phyloP scores from a whole-genome alignment of 768 basidiomycete species.

The Multifurca ochricompacta region DNA sequence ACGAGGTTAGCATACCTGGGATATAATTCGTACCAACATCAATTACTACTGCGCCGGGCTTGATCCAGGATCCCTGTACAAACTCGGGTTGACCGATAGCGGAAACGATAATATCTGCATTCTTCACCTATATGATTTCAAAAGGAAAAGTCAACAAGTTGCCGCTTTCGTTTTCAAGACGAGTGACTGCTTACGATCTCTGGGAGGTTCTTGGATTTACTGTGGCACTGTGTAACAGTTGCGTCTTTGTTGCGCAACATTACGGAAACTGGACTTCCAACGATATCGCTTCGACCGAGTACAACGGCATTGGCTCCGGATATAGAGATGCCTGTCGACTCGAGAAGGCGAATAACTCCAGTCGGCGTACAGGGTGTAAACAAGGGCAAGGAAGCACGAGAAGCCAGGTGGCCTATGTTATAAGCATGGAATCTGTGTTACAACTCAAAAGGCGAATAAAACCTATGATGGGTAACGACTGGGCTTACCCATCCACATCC shows the following conservation, averaged over 20 bases:
- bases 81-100: constrained; percentile 93
- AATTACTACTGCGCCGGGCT: constrained; percentile 90
- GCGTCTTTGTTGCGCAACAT: constrained; percentile 87
- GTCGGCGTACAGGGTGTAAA: constrained; percentile 95
- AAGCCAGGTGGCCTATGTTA: constrained; percentile 93
- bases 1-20: constrained; percentile 44
- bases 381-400: constrained; percentile 80
- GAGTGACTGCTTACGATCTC: constrained; percentile 49
- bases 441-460: neutral
- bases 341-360: constrained; percentile 84
- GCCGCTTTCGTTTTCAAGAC: neutral
- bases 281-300: constrained; percentile 95
- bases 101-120: constrained; percentile 88
- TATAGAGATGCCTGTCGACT: constrained; percentile 73
- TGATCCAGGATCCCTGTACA: constrained; percentile 90
- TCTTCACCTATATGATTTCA: constrained; percentile 47
- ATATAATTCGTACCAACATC: constrained; percentile 98
- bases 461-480: neutral
- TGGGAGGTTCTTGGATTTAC: constrained; percentile 74
- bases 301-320: constrained; percentile 82
- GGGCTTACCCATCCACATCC: constrained; percentile 86
- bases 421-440: constrained; percentile 85
- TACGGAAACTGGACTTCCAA: constrained; percentile 89
- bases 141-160: neutral
- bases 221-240: constrained; percentile 97